These are phyloP conservation scores for Pleurotus sapidus DNA, from an alignment of 768 basidiomycete genomes.

Conservation along the genomic window DNA sequence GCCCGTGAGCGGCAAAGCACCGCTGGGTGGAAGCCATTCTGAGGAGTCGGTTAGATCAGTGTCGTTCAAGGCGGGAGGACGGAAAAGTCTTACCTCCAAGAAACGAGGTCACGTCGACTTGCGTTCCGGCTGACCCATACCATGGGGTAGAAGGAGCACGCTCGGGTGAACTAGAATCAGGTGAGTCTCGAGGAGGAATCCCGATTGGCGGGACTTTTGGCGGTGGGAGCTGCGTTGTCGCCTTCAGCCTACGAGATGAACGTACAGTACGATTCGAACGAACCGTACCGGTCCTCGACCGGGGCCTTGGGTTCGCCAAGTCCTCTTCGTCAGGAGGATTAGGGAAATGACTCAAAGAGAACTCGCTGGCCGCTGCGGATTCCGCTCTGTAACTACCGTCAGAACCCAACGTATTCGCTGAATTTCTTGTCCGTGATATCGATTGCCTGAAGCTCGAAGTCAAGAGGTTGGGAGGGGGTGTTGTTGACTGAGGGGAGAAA, in stretches of 20 bases:
- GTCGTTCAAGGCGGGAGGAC: no score
- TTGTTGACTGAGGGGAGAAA: conserved; percentile 28
- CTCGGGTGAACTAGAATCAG: background rate
- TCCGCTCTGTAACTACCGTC: conserved; percentile 21
- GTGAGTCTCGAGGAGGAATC: background rate
- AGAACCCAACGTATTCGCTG: conserved; percentile 17
- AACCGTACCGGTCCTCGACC: conserved; percentile 1
- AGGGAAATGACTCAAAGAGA: conserved; percentile 72
- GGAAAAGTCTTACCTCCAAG: conserved; percentile 42
- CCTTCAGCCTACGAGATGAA: background rate
- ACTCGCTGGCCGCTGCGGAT: conserved; percentile 43
- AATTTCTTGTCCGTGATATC: conserved; percentile 8
- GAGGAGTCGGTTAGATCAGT: background rate
- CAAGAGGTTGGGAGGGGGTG: background rate
- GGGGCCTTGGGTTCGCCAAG: conserved; percentile 15
- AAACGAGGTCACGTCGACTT: conserved; percentile 75
- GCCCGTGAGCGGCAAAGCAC: background rate
- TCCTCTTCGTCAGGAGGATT: conserved; percentile 41
- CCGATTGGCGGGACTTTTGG: background rate
- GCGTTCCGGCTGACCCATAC: conserved; percentile 45
- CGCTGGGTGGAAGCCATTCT: background rate
- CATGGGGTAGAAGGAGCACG: conserved; percentile 11
- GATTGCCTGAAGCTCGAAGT: background rate
- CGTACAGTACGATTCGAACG: conserved; percentile 1
- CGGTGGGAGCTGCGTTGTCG: background rate